Evolutionary conservation across 768 basidiomycete species (phyloP).

Genomic region (Phanerochaete carnosa): DNA sequence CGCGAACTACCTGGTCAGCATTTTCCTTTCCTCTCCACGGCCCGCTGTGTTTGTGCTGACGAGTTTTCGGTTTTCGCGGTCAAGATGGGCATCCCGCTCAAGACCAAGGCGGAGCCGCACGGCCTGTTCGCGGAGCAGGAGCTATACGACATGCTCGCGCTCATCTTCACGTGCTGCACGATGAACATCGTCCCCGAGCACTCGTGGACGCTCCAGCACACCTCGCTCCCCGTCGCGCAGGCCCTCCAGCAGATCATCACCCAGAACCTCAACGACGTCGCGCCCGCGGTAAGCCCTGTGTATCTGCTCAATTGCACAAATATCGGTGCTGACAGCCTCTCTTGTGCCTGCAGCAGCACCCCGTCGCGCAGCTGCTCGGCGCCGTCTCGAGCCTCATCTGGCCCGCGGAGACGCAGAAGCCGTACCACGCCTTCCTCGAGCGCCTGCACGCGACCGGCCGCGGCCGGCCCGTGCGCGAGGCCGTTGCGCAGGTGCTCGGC

Average conservation of each 20-base stretch:
- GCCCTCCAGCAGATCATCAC: slow-evolving; percentile 32
- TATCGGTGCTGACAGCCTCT: background rate
- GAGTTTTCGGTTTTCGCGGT: no score
- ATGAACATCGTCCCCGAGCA: slow-evolving; percentile 30
- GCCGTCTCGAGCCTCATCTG: slow-evolving; percentile 25
- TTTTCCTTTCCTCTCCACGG: background rate
- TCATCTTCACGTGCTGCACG: slow-evolving; percentile 28
- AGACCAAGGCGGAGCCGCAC: slow-evolving; percentile 40
- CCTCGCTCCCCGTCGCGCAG: slow-evolving; percentile 27
- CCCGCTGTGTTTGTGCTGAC: background rate
- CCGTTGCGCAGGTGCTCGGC: slow-evolving; percentile 43
- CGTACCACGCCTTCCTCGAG: slow-evolving; percentile 37
- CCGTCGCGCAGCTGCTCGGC: slow-evolving; percentile 25
- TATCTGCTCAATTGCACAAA: slow-evolving; percentile 7
- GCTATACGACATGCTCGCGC: slow-evolving; percentile 40
- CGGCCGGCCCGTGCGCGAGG: slow-evolving; percentile 37
- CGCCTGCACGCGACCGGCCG: slow-evolving; percentile 33
- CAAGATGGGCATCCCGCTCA: slow-evolving; percentile 46
- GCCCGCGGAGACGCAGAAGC: slow-evolving; percentile 28
- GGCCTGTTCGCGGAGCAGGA: slow-evolving; percentile 46
- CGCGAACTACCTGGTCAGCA: slow-evolving; percentile 34
- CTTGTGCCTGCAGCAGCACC: slow-evolving; percentile 21
- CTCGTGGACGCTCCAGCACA: slow-evolving; percentile 29
- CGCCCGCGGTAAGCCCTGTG: slow-evolving; percentile 28
- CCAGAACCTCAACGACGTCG: slow-evolving; percentile 26